Percentiles rank a stretch among this genome's conserved stretches.
Conservation (phyloP, 768 basidiomycete genomes). For the Mycena indigotica region DNA sequence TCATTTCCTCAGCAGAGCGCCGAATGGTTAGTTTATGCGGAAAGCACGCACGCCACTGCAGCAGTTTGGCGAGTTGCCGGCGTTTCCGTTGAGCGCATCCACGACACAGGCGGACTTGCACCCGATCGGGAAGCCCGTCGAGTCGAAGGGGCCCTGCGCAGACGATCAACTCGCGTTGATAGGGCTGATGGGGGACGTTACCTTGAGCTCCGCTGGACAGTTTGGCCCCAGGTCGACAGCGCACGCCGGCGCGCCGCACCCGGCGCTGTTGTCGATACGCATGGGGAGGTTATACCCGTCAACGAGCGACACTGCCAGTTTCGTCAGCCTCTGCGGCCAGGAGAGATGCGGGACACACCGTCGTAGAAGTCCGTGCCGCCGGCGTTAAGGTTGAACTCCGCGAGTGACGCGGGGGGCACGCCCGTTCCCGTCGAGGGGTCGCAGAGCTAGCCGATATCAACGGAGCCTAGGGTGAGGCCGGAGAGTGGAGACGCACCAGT, state of each 20-base stretch:
- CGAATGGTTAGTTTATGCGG: too few species aligned
- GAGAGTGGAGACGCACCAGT: conserved; percentile 23
- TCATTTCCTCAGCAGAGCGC: too few species aligned
- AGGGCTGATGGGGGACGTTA: background rate
- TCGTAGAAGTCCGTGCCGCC: conserved; percentile 60
- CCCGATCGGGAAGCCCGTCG: conserved; percentile 56
- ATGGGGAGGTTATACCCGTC: conserved; percentile 66
- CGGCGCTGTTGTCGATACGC: conserved; percentile 54
- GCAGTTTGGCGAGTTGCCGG: conserved; percentile 60
- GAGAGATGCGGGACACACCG: conserved; percentile 36
- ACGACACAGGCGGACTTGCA: conserved; percentile 61
- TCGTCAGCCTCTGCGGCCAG: background rate
- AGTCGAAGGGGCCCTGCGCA: conserved; percentile 48
- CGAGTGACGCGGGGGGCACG: conserved; percentile 68
- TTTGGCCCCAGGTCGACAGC: conserved; percentile 61
- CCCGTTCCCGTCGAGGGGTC: conserved; percentile 44
- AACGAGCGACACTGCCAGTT: conserved; percentile 59
- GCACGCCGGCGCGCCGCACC: conserved; percentile 59
- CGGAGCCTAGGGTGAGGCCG: background rate
- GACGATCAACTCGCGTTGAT: background rate
- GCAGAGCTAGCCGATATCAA: conserved; percentile 29
- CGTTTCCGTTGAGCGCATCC: conserved; percentile 43
- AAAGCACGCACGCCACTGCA: too few species aligned
- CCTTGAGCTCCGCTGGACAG: conserved; percentile 51
- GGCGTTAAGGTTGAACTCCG: conserved; percentile 64